Conservation (phyloP, 1,139 yeast species). For the Candida sojae region DNA sequence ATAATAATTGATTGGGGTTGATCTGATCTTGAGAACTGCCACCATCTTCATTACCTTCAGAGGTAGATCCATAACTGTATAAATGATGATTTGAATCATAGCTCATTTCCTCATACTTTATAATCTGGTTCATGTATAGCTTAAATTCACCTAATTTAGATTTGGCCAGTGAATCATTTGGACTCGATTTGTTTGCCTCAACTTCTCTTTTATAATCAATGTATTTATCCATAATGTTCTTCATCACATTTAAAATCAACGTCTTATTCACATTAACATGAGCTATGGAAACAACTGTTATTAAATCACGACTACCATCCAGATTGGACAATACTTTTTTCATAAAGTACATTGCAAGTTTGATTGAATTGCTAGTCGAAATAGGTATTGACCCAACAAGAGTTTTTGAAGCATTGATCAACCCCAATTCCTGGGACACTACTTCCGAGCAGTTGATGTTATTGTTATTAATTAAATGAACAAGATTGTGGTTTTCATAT, state of each 20-base stretch:
- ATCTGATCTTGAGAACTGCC: constrained; percentile 19
- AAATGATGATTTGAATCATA: constrained; percentile 37
- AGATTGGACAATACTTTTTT: constrained; percentile 42
- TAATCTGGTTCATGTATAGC: constrained; percentile 52
- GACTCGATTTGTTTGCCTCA: constrained; percentile 15
- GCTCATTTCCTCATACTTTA: constrained; percentile 50
- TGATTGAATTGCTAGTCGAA: constrained; percentile 29
- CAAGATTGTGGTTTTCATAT: constrained; percentile 42
- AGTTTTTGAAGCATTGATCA: constrained; percentile 50
- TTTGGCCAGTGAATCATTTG: constrained; percentile 18
- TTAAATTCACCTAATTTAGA: constrained; percentile 50
- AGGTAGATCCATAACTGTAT: constrained; percentile 37
- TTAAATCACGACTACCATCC: constrained; percentile 51
- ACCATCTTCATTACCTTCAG: constrained; percentile 13
- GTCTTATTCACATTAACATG: constrained; percentile 46
- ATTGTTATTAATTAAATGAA: constrained; percentile 22
- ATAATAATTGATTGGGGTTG: constrained; percentile 40
- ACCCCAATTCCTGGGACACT: constrained; percentile 56
- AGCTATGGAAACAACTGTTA: constrained; percentile 51
- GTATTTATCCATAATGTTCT: constrained; percentile 52
- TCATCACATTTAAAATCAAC: constrained; percentile 47
- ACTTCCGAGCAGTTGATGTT: constrained; percentile 54
- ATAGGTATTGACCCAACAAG: constrained; percentile 47
- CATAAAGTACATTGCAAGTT: constrained; percentile 48
- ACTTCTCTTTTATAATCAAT: constrained; percentile 39